Base-by-base conservation (phyloP, 2,329 filamentous ascomycete species). In the Raffaelea ambrosiae region DNA sequence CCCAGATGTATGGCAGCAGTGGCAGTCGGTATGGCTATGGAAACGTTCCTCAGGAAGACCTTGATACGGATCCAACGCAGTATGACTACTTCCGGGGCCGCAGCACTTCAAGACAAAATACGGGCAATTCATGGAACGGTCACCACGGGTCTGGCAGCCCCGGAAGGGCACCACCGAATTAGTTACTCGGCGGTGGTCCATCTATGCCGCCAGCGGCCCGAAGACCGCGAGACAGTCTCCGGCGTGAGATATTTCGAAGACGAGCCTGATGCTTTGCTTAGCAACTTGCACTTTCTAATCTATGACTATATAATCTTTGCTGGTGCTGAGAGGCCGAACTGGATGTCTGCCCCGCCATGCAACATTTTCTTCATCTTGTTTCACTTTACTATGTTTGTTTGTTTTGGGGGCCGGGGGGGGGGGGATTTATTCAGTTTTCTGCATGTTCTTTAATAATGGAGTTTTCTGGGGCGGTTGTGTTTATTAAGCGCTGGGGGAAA, bases 21-120 rank as follows among this genome's bases (percentile, higher is more conserved):
- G 76, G 77, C 46, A 77, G 78, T 3, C 75, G 77, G 1, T 66
- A 70, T 44, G 79, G 79, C 0, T 83, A 83, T 58, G 79, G 76
- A 14, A 72, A 73, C 22, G 60, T 83, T 47, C 73, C 77, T 0
- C 78, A 82, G 57, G 61, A 65, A 38, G 77, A 80, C 48, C 63
- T 66, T 10, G 58, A 57, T 16, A 59, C 59, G 19, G 72, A 76
- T 39, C 72, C 74, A 9, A 61, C 67, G 54, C 67, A 71, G 51
- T 80, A 79, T 54, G 76, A 80, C 58, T 80, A 80, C 54, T 80
- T 79, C 60, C 68, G 77, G 23, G 65, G 68, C 4, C 64, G 60
- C 3, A 35, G 51, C 2, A 3, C 47, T 16, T 5, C 14, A 38
- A 5, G 5, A 50, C 54, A n/a, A 44, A 48, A 1, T 40, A 50